Evolutionary conservation across 495 filamentous ascomycete genomes (phyloP), one percentile per base, ranked within the genome.

Genomic region (Penicillium simplicissimum): DNA sequence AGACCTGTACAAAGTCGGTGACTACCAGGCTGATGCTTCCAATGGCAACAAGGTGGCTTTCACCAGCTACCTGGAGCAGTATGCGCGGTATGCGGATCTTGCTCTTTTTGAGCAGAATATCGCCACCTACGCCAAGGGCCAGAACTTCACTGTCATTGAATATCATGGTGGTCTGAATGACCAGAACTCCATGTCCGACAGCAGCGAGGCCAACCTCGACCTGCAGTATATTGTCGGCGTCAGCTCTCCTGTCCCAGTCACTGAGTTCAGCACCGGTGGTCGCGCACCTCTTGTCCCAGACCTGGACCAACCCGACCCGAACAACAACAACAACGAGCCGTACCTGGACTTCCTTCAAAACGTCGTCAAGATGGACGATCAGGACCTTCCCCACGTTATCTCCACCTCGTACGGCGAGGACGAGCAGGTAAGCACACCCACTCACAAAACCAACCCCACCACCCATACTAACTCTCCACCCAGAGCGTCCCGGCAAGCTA

Each of bases 401-500:
- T 87, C 89, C 37, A 92, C 86, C 45, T 91, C 88, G 0, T 96
- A 95, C 70, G 90, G 90, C 42, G 91, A 94, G 64, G 84, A 92
- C 49, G 92, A 96, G 70, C 82, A 79, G 74, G 67, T 77, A 68
- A 34, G 52, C 31, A 28, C 34, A 23, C 38, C 55, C 38, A 2
- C 6, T 2, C 21, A 47, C 10, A 17, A 45, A 42, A 13, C 51
- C 13, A 33, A 8, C 38, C 52, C 6, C 10, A 10, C 34, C 52
- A n/a, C 5, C 10, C 4, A 2, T 23, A 34, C 58, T 67, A 65
- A 61, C 43, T 8, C 23, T 5, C 45, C n/a, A 10, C 19, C 52
- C 76, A 93, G 76, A 89, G 85, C 5, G 83, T 95, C 0, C 90
- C 90, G 0, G 67, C 78, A 36, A 71, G 79, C 1, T 96, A 92